Base-by-base conservation (phyloP, 148 eudicot genomes). In the Heliamphora exappendiculata region DNA sequence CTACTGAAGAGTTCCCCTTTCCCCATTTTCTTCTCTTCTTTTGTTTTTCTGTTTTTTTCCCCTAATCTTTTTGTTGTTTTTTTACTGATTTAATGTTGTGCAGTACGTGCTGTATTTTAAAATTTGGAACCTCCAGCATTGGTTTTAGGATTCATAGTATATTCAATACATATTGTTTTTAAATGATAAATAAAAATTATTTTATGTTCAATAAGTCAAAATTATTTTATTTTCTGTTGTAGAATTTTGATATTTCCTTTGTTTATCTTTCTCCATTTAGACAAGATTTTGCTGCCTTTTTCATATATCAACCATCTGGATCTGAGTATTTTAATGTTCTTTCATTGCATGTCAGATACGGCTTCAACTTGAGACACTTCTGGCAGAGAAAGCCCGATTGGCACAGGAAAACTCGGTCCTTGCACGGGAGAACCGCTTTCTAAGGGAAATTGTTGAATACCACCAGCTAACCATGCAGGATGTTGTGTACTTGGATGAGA, bases 381-480 rank as follows among this genome's bases (percentile, higher is more conserved):
- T 92, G 76, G 91, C 91, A 36, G 97, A 92, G 87, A 92, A 92
- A 80, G 90, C 95, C 57, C 86, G 95, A 55, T 83, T 92, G 75
- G 94, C 92, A 2, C 97, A 90, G 76, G 97, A 92, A 87, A 92
- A 92, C 74, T 84, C 94, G 10, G 89, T 89, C 16, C 85, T 73
- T 45, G 90, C 95, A 50, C 85, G 97, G 49, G 97, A 92, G 77
- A 92, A 92, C 67, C 94, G 95, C 44, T 92, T 92, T 75, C 75
- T 92, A 34, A 85, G 95, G 74, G 97, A 92, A 81, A 90, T 92
- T 42, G 95, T 92, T 19, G 97, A 92, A 62, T 92, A 92, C 75
- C 95, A 92, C 79, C 97, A 92, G 83, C 89, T 92, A 5, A 92
- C 91, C 34, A 92, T 92, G 97, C 97, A 92, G 82, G 97, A 92